Base-by-base conservation (phyloP, 83 land plant species). In the Diphasiastrum complanatum region DNA sequence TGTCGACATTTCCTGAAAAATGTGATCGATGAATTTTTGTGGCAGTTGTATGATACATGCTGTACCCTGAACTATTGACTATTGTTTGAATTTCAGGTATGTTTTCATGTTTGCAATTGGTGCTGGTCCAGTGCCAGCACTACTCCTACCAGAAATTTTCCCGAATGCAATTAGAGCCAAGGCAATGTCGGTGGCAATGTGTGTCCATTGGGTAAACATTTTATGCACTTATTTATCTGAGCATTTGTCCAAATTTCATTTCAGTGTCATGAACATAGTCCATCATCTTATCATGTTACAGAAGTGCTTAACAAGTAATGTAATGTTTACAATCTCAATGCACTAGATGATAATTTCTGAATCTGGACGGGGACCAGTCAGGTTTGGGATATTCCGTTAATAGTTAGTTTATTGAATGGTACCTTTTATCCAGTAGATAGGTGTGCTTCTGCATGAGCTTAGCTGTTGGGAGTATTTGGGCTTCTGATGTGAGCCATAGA, bases 151-250 rank as follows among this genome's bases (percentile, higher is more conserved):
- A 30, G 96, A 89, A 52, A 86, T 89, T 19, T 81, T 89, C 35
- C 75, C 92, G 18, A 75, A 65, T 56, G 74, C 81, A 22, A 86
- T 89, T 49, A 75, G 91, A 38, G 95, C 87, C 12, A 89, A 83
- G 59, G 96, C 95, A 57, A 81, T 89, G 96, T 85, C 96, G 50
- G 41, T 89, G 20, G 83, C 89, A 57, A 81, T 89, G 93, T 84
- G 79, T 51, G 92, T 83, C 16, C 96, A 86, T 37, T 89, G 96
- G 96, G 96, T 89, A 83, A 68, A 77, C 53, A 50, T 41, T n/a
- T n/a, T n/a, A n/a, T n/a, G n/a, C n/a, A 14, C 45, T 41, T 14
- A 41, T 0, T 14, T 41, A 41, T 1, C 16, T 16, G 22, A 23
- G 30, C 34, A 27, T 32, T 20, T 27, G 34, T 27, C 28, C 11